phyloP scores from a whole-genome alignment of 1,139 yeast genomes.

The Hyphopichia fennica region DNA sequence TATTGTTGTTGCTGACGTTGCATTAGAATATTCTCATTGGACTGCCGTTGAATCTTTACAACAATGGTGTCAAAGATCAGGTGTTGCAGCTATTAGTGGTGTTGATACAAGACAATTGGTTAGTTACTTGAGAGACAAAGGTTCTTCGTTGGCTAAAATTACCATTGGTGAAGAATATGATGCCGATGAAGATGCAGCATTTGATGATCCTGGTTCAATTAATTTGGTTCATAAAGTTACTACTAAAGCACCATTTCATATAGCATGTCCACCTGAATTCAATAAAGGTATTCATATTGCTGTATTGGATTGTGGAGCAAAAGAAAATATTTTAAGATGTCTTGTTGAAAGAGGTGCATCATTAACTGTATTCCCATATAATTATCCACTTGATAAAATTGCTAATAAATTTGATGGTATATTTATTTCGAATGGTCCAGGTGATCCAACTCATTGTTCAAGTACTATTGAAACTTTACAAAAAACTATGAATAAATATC shows the following conservation, averaged over 20 bases:
- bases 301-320: constrained; percentile 95
- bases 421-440: constrained; percentile 96
- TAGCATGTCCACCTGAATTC: constrained; percentile 62
- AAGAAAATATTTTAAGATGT: constrained; percentile 93
- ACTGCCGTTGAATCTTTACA: constrained; percentile 95
- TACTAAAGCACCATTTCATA: constrained; percentile 92
- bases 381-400: constrained; percentile 87
- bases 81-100: constrained; percentile 95
- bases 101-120: constrained; percentile 96
- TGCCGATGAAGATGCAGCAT: constrained; percentile 90
- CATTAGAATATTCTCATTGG: constrained; percentile 96
- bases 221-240: constrained; percentile 93
- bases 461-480: constrained; percentile 74
- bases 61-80: constrained; percentile 95
- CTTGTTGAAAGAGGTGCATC: constrained; percentile 94
- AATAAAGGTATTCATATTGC: constrained; percentile 75
- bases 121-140: constrained; percentile 89
- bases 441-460: constrained; percentile 94
- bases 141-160: constrained; percentile 88
- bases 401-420: constrained; percentile 93
- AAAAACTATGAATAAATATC: constrained; percentile 61
- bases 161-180: constrained; percentile 89
- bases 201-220: constrained; percentile 86
- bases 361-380: constrained; percentile 93
- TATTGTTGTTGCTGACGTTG: constrained; percentile 93